Percentiles rank a stretch among this genome's conserved stretches.
Evolutionary conservation across 257 asterid species (phyloP).

Genomic region (Petunia axillaris): DNA sequence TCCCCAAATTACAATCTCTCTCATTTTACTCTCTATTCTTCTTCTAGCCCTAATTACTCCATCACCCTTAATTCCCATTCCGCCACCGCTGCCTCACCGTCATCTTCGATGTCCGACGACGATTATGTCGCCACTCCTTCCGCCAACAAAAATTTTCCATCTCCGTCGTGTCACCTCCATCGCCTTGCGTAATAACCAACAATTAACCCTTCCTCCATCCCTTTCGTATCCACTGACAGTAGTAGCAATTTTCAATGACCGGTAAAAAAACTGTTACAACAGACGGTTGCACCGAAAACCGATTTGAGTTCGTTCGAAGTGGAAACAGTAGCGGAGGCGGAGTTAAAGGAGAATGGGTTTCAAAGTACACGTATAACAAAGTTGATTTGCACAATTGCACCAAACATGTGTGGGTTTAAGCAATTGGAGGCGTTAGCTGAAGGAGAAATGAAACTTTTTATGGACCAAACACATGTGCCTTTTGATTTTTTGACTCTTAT

Average conservation of each 20-base stretch:
- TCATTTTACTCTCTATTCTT: too few species aligned
- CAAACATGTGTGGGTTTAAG: slow-evolving; percentile 77
- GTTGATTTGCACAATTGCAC: slow-evolving; percentile 89
- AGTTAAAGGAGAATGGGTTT: slow-evolving; percentile 97
- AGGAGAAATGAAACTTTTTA: slow-evolving; percentile 70
- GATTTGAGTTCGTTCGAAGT: slow-evolving; percentile 84
- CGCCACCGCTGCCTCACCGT: too few species aligned
- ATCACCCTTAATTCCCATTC: too few species aligned
- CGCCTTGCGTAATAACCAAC: too few species aligned
- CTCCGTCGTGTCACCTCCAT: too few species aligned
- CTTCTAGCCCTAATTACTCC: too few species aligned
- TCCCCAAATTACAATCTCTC: too few species aligned
- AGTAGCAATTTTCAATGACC: slow-evolving; percentile 24
- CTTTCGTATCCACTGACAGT: slow-evolving; percentile 24
- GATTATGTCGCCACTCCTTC: too few species aligned
- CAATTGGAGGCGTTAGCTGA: slow-evolving; percentile 93
- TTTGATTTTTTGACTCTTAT: too few species aligned
- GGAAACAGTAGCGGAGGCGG: slow-evolving; percentile 91
- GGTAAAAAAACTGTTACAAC: slow-evolving; percentile 12
- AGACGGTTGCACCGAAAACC: slow-evolving; percentile 21
- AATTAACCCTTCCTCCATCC: background rate
- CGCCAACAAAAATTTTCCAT: too few species aligned
- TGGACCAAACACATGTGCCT: too few species aligned
- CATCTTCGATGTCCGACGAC: too few species aligned
- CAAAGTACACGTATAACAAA: slow-evolving; percentile 95